Conservation (phyloP, 495 filamentous ascomycete genomes). For the Lasiosphaeriaceae sp. region DNA sequence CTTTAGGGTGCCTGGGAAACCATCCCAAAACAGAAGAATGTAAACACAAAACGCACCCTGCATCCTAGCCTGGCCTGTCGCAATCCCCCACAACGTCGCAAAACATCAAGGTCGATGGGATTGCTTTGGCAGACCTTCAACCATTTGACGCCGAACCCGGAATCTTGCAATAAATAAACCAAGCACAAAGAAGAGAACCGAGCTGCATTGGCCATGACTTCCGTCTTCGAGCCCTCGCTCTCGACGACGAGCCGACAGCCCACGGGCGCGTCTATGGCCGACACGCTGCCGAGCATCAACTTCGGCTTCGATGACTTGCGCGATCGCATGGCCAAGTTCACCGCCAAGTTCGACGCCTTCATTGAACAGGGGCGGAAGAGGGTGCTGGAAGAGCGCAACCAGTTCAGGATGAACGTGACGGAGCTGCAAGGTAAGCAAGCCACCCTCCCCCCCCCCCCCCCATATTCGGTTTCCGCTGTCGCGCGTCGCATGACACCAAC, state of each 20-base stretch:
- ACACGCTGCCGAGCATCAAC: slow-evolving; percentile 82
- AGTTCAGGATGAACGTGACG: slow-evolving; percentile 84
- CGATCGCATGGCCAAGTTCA: slow-evolving; percentile 92
- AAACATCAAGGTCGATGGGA: not conserved
- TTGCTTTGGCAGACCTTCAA: not conserved
- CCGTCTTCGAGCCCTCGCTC: slow-evolving; percentile 70
- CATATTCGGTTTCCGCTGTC: not conserved
- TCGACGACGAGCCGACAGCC: slow-evolving; percentile 71
- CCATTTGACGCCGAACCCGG: not conserved
- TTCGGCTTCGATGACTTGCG: slow-evolving; percentile 96
- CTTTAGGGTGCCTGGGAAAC: slow-evolving; percentile 17
- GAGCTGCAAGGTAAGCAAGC: slow-evolving; percentile 72
- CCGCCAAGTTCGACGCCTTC: slow-evolving; percentile 84
- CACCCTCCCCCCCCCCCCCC: not conserved
- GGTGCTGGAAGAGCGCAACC: slow-evolving; percentile 87
- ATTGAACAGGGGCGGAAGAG: slow-evolving; percentile 86
- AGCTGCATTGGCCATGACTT: slow-evolving; percentile 47
- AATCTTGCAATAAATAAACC: slow-evolving; percentile 5
- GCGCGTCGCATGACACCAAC: too few species aligned
- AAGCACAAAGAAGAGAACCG: slow-evolving; percentile 8
- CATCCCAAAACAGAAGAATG: slow-evolving; percentile 15
- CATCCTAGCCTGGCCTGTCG: not conserved
- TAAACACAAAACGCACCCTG: slow-evolving; percentile 18
- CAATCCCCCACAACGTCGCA: not conserved
- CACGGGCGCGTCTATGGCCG: slow-evolving; percentile 56